phyloP scores from a whole-genome alignment of 2,329 filamentous ascomycete species.

The Rutstroemia sp. region DNA sequence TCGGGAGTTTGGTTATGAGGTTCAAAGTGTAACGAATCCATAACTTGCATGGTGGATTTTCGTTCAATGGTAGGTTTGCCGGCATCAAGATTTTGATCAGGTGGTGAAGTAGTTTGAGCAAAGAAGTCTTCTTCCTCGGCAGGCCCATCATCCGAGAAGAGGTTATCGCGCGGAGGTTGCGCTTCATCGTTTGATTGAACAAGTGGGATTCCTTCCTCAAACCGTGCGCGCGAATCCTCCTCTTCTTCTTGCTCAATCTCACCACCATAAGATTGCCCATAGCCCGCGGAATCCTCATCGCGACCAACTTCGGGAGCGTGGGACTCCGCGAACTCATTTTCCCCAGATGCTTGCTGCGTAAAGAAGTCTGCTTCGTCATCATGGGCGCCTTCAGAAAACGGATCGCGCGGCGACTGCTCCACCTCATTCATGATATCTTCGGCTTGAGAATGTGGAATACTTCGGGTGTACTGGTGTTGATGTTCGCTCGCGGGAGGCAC shows the following conservation, averaged over 20 bases:
- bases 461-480: constrained; percentile 29
- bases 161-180: constrained; percentile 7
- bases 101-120: constrained; percentile 25
- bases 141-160: constrained; percentile 32
- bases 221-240: constrained; percentile 46
- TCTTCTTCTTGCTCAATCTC: constrained; percentile 32
- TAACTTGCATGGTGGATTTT: constrained; percentile 63
- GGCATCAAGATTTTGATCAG: constrained; percentile 17
- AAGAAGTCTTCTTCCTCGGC: constrained; percentile 52
- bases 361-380: constrained; percentile 40
- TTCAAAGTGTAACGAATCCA: constrained; percentile 41
- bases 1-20: constrained; percentile 14
- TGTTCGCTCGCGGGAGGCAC: constrained; percentile 40
- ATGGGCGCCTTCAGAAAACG: constrained; percentile 32
- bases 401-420: constrained; percentile 33
- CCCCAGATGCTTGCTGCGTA: constrained; percentile 29
- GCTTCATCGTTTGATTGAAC: constrained; percentile 34
- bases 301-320: neutral
- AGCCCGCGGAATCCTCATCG: constrained; percentile 10
- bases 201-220: constrained; percentile 63
- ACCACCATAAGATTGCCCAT: constrained; percentile 20
- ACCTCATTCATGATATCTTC: constrained; percentile 45
- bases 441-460: constrained; percentile 42
- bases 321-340: too few relatives aligned
- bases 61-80: constrained; percentile 42